Evolutionary conservation across 2,329 filamentous ascomycete species (phyloP).

Genomic region (Fusarium sp.): DNA sequence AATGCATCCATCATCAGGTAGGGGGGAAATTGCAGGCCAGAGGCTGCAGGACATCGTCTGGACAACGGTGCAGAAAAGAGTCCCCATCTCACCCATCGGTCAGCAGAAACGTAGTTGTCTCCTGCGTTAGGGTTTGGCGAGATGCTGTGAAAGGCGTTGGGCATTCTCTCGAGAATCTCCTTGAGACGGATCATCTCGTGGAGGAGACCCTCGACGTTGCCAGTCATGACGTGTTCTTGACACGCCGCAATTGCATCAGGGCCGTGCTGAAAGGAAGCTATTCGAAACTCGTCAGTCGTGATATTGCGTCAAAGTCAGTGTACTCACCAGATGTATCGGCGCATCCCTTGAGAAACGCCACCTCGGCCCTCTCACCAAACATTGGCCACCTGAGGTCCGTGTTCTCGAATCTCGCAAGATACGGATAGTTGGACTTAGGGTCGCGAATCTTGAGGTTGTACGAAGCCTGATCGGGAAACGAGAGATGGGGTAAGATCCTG

Average conservation of each 20-base stretch:
- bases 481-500: conserved; percentile 63
- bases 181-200: conserved; percentile 64
- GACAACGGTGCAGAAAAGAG: conserved; percentile 65
- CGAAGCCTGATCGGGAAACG: conserved; percentile 65
- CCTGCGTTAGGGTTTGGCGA: conserved; percentile 64
- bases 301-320: rapidly evolving
- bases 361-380: conserved; percentile 64
- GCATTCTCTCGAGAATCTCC: conserved; percentile 65
- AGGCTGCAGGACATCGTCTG: conserved; percentile 62
- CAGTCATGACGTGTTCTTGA: conserved; percentile 66
- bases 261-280: conserved; percentile 49
- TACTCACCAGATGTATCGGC: conserved; percentile 54
- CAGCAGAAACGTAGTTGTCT: conserved; percentile 62
- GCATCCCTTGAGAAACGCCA: conserved; percentile 63
- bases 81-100: conserved; percentile 63
- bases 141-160: conserved; percentile 66
- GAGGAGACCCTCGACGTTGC: conserved; percentile 62
- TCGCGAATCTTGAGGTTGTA: conserved; percentile 65
- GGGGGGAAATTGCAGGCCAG: conserved; percentile 64
- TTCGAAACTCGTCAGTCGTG: not conserved
- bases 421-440: conserved; percentile 61
- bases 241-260: conserved; percentile 64
- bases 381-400: conserved; percentile 66
- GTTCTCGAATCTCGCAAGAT: conserved; percentile 64
- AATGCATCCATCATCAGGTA: conserved; percentile 68